Base-by-base conservation (phyloP, 495 filamentous ascomycete species). In the Usnea hakonensis region DNA sequence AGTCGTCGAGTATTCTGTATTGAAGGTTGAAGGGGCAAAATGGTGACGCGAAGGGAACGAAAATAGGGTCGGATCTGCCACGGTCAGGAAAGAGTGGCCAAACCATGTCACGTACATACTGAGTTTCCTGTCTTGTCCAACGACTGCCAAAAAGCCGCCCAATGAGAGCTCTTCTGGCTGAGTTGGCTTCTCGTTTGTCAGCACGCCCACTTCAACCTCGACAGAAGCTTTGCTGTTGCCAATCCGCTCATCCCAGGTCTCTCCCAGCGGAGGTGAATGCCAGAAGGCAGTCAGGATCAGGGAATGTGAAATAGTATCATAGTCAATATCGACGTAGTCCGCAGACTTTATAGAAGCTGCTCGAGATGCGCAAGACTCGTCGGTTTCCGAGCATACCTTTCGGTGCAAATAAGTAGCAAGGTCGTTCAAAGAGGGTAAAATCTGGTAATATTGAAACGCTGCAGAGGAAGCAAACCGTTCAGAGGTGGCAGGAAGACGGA, bases 21-120 rank as follows among this genome's bases (percentile, higher is more conserved):
- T 73, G 2, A 74, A 75, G 67, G 81, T 80, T 23, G 72, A 67
- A 36, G 58, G 70, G 41, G 71, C 76, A 59, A 78, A 71, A 64
- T 94, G 87, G 70, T 98, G 94, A 0, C 92, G 86, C 10, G 91
- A 86, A 26, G 91, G 86, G 68, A 97, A 96, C n/a, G 89, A 84
- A 78, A 98, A 97, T 61, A 93, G 76, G 0, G 88, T 89, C 40
- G 87, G 82, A 37, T 86, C 87, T 88, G 60, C 52, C 44, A 66
- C 50, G 57, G 57, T 62, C 32, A 68, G 61, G 37, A 13, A 21
- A 52, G 41, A 33, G 5, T 35, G 16, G 48, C 13, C 21, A 37
- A 16, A 19, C 16, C 36, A 28, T n/a, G 8, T 37, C 26, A 44
- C 3, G 28, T 72, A 76, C 78, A 58, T 83, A 89, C 86, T 82